Base-by-base conservation (phyloP, 225 moss, liverwort and hornwort genomes). In the Bryoerythrophyllum caledonicum region DNA sequence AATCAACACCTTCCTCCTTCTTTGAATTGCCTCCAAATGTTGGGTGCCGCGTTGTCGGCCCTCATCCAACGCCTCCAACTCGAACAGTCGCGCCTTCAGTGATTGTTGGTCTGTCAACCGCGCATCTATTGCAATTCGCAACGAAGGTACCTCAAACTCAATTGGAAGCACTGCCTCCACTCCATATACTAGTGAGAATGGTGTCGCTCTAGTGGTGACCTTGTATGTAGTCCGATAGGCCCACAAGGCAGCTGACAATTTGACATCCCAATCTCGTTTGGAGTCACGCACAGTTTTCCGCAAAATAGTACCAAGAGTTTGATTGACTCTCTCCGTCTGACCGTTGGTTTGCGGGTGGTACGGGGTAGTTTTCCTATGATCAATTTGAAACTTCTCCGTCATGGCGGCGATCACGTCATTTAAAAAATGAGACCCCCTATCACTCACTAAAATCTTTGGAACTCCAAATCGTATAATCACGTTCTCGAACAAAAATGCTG, bases 81-180 rank as follows among this genome's bases (percentile, higher is more conserved):
- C 17, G 0, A 16, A 17, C 3, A 49, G 0, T 3, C 1, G 3
- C 0, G 20, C 5, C 4, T 15, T 54, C 8, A 54, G 0, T 0
- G 54, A 54, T 54, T 54, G n/a, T 0, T 1, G 7, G 0, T 20
- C 7, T 1, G 14, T 20, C n/a, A 54, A 7, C 2, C 54, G 7
- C 1, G 54, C 14, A 15, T 54, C 14, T 1, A 54, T 9, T 1
- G 8, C n/a, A 21, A 54, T 15, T 13, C n/a, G 0, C 0, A 54
- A 1, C 0, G 54, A 54, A 3, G 54, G 19, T 0, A 54, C 4
- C 9, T 54, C 54, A 20, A 54, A 54, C 1, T 54, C 54, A 20
- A 54, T 54, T 6, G n/a, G 21, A 3, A 54, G 5, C 6, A 54
- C 21, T 2, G 14, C 13, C 10, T 21, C 21, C 0, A 54, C 2